A percentile compares a stretch with the other conserved stretches of the same genome.
These are phyloP conservation scores for Epichloe sibirici DNA, from an alignment of 2,329 filamentous ascomycete genomes.

Conservation along the genomic window DNA sequence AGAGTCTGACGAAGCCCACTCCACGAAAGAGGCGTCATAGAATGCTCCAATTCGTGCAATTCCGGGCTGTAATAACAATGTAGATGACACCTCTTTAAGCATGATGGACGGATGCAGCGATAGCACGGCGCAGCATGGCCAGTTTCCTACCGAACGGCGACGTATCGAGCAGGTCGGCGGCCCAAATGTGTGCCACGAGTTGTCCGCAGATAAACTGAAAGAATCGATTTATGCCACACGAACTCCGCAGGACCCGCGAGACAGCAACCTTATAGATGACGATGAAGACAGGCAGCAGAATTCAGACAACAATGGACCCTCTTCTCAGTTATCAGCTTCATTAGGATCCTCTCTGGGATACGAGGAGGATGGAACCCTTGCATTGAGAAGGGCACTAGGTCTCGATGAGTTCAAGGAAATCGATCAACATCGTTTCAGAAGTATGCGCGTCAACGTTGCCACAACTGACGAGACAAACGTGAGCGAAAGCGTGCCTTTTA, in stretches of 20 bases:
- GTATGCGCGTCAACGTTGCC: background rate
- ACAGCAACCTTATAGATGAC: background rate
- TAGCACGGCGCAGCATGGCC: background rate
- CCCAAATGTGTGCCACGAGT: background rate
- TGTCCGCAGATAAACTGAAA: background rate
- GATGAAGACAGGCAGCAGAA: background rate
- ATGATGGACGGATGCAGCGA: background rate
- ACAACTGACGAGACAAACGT: background rate
- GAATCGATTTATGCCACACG: too few species aligned
- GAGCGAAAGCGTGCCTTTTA: background rate
- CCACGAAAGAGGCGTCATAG: conserved; percentile 20
- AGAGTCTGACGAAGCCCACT: conserved; percentile 17
- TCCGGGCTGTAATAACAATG: background rate
- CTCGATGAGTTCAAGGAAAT: background rate
- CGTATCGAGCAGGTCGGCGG: background rate
- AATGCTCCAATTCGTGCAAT: conserved; percentile 12
- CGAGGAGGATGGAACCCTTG: background rate
- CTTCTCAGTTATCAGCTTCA: background rate
- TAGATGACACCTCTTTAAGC: background rate
- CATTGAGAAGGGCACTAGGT: background rate
- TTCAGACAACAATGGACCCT: background rate
- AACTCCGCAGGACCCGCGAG: too few species aligned
- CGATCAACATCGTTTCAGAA: background rate
- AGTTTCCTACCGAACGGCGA: background rate
- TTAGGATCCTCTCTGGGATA: too few species aligned